Conservation (phyloP, 2,329 filamentous ascomycete species). For the Fusarium hainanense region DNA sequence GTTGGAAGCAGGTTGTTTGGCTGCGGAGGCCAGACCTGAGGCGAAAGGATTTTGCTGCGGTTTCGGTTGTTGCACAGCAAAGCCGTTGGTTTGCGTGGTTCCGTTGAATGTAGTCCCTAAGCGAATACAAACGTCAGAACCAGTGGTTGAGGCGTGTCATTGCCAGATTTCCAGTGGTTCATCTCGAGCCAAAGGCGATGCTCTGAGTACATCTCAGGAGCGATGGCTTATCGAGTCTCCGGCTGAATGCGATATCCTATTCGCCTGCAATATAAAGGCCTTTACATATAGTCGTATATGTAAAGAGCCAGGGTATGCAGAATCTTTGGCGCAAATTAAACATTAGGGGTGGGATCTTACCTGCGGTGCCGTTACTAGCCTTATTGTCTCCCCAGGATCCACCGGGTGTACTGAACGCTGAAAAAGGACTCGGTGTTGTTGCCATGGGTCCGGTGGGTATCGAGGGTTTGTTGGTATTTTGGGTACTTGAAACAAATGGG, state of each 20-base stretch:
- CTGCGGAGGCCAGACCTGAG: constrained; percentile 6
- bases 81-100: constrained; percentile 20
- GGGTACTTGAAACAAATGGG: constrained; percentile 45
- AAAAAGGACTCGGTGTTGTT: constrained; percentile 25
- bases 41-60: constrained; percentile 42
- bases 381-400: constrained; percentile 15
- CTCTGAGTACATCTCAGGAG: constrained; percentile 29
- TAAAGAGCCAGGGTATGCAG: constrained; percentile 34
- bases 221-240: constrained; percentile 43
- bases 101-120: constrained; percentile 46
- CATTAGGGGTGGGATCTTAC: constrained; percentile 39
- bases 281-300: constrained; percentile 15
- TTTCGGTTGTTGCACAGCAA: constrained; percentile 32
- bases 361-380: constrained; percentile 33
- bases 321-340: constrained; percentile 43
- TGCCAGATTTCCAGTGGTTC: constrained; percentile 47
- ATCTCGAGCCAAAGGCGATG: constrained; percentile 40
- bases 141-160: constrained; percentile 42
- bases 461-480: constrained; percentile 8
- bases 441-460: constrained; percentile 14
- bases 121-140: constrained; percentile 46
- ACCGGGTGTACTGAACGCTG: constrained; percentile 17
- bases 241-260: constrained; percentile 42
- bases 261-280: constrained; percentile 36
- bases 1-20: constrained; percentile 25